These are phyloP conservation scores for Hypsizygus marmoreus DNA, from an alignment of 768 basidiomycete genomes.

Conservation along the genomic window DNA sequence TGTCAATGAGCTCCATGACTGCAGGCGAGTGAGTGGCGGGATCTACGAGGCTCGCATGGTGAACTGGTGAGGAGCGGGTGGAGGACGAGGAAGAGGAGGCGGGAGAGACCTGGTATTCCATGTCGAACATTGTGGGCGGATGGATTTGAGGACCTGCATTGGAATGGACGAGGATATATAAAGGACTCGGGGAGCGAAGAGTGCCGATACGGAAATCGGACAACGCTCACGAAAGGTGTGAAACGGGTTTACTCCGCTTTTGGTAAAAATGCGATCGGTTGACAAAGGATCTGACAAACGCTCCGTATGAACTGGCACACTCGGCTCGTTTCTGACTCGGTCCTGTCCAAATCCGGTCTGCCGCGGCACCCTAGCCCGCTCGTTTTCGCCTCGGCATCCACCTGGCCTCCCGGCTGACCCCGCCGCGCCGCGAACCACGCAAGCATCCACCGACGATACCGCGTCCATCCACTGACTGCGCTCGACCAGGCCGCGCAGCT, in stretches of 20 bases:
- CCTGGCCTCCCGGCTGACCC: slow-evolving; percentile 4
- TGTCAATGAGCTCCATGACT: slow-evolving; percentile 67
- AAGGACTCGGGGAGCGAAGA: slow-evolving; percentile 32
- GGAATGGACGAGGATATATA: slow-evolving; percentile 31
- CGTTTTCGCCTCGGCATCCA: slow-evolving; percentile 21
- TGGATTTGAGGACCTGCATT: slow-evolving; percentile 16
- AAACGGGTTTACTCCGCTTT: slow-evolving; percentile 13
- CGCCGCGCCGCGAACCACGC: slow-evolving; percentile 15
- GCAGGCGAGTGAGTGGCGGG: slow-evolving; percentile 63
- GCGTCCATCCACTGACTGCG: not conserved
- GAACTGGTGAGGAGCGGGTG: slow-evolving; percentile 34
- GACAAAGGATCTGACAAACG: slow-evolving; percentile 25
- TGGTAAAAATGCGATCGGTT: slow-evolving; percentile 22
- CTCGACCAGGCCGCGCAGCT: not conserved
- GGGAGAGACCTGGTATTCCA: slow-evolving; percentile 21
- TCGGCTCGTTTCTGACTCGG: slow-evolving; percentile 16
- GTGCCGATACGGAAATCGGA: slow-evolving; percentile 36
- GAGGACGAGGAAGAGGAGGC: slow-evolving; percentile 27
- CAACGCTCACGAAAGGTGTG: slow-evolving; percentile 20
- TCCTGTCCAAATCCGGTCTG: slow-evolving; percentile 10
- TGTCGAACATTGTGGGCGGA: slow-evolving; percentile 22
- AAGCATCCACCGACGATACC: not conserved
- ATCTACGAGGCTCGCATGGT: slow-evolving; percentile 60
- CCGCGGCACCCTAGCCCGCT: slow-evolving; percentile 20
- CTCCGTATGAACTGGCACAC: slow-evolving; percentile 14